Evolutionary conservation across 805 yeast genomes (phyloP).

Genomic region (Candida nonsorbophila): DNA sequence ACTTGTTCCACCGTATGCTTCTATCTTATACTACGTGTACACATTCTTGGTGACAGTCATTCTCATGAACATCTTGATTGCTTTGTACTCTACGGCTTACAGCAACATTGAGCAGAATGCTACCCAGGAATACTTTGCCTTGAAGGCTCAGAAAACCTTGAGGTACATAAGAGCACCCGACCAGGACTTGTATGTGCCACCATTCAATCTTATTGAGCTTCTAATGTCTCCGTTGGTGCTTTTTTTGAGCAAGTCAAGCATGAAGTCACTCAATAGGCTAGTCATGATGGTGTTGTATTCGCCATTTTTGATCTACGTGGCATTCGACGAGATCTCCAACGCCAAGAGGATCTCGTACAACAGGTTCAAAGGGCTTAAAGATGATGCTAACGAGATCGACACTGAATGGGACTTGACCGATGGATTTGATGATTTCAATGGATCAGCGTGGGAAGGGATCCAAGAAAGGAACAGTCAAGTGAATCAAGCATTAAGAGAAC

Average conservation of each 20-base stretch:
- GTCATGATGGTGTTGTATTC: conserved; percentile 64
- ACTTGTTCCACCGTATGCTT: conserved; percentile 83
- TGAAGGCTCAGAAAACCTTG: conserved; percentile 78
- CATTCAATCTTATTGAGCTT: conserved; percentile 70
- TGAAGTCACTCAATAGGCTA: conserved; percentile 41
- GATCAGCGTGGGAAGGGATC: conserved; percentile 30
- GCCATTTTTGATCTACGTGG: conserved; percentile 58
- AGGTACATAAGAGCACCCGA: conserved; percentile 87
- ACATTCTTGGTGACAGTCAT: conserved; percentile 71
- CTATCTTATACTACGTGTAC: conserved; percentile 70
- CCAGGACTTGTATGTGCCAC: conserved; percentile 79
- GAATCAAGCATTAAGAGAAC: conserved; percentile 36
- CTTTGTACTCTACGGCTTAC: conserved; percentile 81
- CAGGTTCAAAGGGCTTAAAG: conserved; percentile 55
- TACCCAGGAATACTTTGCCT: conserved; percentile 77
- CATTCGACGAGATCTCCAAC: conserved; percentile 57
- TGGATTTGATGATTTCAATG: conserved; percentile 48
- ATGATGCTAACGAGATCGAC: conserved; percentile 75
- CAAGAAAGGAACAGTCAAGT: conserved; percentile 35
- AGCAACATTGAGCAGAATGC: conserved; percentile 78
- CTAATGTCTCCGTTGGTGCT: conserved; percentile 22
- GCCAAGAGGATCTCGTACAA: conserved; percentile 73
- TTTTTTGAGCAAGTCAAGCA: conserved; percentile 27
- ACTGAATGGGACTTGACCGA: conserved; percentile 81
- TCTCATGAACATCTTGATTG: conserved; percentile 77